Base-by-base conservation (phyloP, 1,139 yeast genomes). In the Kluyveromyces marxianus region DNA sequence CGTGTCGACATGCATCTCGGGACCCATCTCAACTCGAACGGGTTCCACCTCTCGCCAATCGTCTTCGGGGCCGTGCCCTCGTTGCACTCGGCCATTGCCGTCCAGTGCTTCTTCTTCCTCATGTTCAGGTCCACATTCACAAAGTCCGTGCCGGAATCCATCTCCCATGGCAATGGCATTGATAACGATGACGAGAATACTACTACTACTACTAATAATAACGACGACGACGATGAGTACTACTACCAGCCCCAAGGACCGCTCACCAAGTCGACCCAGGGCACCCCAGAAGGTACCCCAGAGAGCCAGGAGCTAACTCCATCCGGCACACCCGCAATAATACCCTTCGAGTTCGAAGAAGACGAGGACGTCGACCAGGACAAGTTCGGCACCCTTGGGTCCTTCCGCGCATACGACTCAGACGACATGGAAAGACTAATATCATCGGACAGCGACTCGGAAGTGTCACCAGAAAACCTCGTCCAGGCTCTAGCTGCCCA, bases 21-120 rank as follows among this genome's bases (percentile, higher is more conserved):
- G 1, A 78, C 84, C 0, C 84, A 80, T 59, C 54, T 78, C 51
- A 76, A 77, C 55, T 71, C 81, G 1, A 68, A 76, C 25, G 86
- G 87, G 2, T 79, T 81, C 68, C 84, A 79, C 59, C 73, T 74
- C 54, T 74, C 80, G 21, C 85, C 87, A 8, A 79, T 80, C 46
- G 87, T 81, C 25, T 81, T 81, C 66, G 87, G 87, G 5, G 86
- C 86, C 0, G 69, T 80, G 38, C 87, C 87, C 1, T 77, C 83
- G 2, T 65, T 81, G 47, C 87, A 81, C 60, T 75, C 82, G 5
- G 83, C 83, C 27, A 77, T 78, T 73, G 82, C 82, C 2, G 72
- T 75, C 47, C 75, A 75, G 58, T 74, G 75, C 40, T 72, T 74
- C 52, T 65, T 76, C 49, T 74, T 75, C 55, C 59, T 75, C 47